These are phyloP conservation scores for Tolypocladium paradoxum DNA, from an alignment of 2,329 filamentous ascomycete genomes.

Conservation along the genomic window DNA sequence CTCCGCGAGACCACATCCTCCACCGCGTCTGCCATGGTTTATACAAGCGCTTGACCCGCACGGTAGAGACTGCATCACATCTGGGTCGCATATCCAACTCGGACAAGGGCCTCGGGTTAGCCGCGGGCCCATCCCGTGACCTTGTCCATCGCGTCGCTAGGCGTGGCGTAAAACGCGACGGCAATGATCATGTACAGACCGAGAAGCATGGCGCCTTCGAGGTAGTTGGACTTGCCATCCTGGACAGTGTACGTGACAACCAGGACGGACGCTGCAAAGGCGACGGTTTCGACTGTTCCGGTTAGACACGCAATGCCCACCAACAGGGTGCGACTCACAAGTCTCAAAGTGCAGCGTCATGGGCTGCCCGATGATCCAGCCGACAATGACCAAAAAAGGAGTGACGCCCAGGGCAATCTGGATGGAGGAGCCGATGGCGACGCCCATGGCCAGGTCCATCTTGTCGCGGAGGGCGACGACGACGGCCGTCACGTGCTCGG, in stretches of 20 bases:
- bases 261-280: conserved; percentile 64
- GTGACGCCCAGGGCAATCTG: conserved; percentile 77
- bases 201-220: conserved; percentile 62
- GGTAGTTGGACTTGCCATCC: conserved; percentile 75
- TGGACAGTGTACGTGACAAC: conserved; percentile 69
- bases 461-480: conserved; percentile 71
- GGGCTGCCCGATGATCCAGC: conserved; percentile 61
- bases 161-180: conserved; percentile 48
- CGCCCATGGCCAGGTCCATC: conserved; percentile 64
- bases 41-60: not conserved
- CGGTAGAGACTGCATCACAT: not conserved
- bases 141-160: conserved; percentile 34
- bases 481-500: conserved; percentile 72
- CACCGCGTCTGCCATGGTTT: not conserved
- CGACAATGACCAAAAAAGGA: conserved; percentile 67
- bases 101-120: too few relatives aligned
- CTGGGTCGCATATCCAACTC: too few relatives aligned
- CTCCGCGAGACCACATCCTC: not conserved
- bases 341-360: conserved; percentile 76
- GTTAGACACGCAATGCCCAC: not conserved
- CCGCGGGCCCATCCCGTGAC: not conserved
- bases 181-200: conserved; percentile 49
- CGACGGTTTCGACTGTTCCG: conserved; percentile 55
- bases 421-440: conserved; percentile 72
- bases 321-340: conserved; percentile 18